Evolutionary conservation across 2,329 filamentous ascomycete species (phyloP), one percentile per base, ranked within the genome.

Genomic region (Colletotrichum simmondsii): DNA sequence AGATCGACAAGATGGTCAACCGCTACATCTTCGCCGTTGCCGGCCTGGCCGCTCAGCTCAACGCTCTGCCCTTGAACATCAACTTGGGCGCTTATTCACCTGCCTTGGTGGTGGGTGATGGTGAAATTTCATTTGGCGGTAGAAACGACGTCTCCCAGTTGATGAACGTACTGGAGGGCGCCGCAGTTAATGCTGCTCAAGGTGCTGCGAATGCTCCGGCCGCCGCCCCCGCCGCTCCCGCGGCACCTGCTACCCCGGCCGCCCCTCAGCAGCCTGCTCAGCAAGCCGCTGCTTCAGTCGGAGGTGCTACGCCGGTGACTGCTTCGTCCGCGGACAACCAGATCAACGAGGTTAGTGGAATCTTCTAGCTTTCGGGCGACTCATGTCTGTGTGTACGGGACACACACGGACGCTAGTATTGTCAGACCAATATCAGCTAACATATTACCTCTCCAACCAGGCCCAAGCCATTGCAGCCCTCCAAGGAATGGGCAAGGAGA

Each of bases 401-500:
- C 37, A 5, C 61, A 65, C 67, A 65, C 56, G 22, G 71, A 65
- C 56, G 24, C 52, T 53, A 62, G 58, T 8, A 49, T 28, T 52
- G 56, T 67, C 42, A 26, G 54, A 42, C 65, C 28, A 24, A 65
- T 19, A 54, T 57, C 32, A 58, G 61, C 62, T 71, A 68, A 72
- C 65, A 65, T 30, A 14, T 53, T 22, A 37, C 26, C 22, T 61
- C 65, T 22, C 11, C 24, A 32, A 71, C 5, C 30, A 83, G 83
- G 82, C 83, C 12, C 77, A 83, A 46, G 83, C 85, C 74, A 85
- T 86, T 65, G 80, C 84, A 58, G 77, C 80, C 19, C 82, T 87
- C 42, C 85, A 87, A 75, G 85, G 85, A 35, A 83, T 87, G 80
- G 85, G 85, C 76, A 87, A 87, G 80, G 83, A 85, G 75, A 86